Percentiles rank a stretch among this genome's conserved stretches.
Evolutionary conservation across 106 monocot genomes (phyloP).

Genomic region (Dioscorea zingiberensis): DNA sequence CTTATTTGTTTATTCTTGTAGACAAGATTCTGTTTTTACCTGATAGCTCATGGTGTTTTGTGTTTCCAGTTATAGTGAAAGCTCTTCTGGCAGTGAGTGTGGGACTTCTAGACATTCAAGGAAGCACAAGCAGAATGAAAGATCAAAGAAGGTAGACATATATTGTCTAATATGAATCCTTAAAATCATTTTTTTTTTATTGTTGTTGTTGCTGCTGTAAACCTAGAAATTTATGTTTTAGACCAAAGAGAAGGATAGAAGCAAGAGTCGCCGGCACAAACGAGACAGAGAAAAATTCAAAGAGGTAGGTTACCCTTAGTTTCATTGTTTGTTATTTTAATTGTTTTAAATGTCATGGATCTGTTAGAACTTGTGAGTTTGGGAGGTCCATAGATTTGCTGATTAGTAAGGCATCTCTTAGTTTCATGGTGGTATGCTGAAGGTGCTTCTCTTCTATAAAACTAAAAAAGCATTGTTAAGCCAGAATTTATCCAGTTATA

Average conservation of each 20-base stretch:
- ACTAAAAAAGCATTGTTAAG: no score
- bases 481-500: no score
- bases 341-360: no score
- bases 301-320: slow-evolving; percentile 36
- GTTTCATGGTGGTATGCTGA: no score
- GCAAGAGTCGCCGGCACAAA: slow-evolving; percentile 31
- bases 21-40: no score
- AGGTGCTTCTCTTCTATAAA: no score
- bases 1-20: no score
- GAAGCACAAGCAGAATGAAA: slow-evolving; percentile 43
- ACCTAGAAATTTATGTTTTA: slow-evolving; percentile 5
- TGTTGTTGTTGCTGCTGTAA: not conserved
- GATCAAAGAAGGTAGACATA: slow-evolving; percentile 41
- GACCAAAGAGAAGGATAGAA: slow-evolving; percentile 43
- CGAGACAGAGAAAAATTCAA: slow-evolving; percentile 36
- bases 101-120: slow-evolving; percentile 26
- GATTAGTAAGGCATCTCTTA: no score
- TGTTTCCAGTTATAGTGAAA: slow-evolving; percentile 21
- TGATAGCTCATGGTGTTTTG: slow-evolving; percentile 2
- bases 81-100: slow-evolving; percentile 47
- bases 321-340: not conserved
- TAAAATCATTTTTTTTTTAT: not conserved
- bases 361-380: no score
- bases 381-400: no score
- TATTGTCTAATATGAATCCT: not conserved